Conservation (phyloP, 768 basidiomycete species). For the Tylopilus balloui region DNA sequence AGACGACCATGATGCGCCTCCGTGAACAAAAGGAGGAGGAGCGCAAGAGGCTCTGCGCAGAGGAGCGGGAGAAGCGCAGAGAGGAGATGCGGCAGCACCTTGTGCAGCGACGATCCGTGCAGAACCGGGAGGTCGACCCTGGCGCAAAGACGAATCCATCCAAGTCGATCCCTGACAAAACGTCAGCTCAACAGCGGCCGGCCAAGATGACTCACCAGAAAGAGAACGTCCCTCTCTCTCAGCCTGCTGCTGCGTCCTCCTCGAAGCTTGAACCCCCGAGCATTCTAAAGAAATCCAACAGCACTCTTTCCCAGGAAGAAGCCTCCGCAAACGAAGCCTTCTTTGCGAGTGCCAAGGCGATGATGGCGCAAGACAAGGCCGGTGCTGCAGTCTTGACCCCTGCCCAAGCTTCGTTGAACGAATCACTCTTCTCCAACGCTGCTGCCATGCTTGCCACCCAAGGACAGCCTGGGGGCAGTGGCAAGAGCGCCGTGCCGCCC, state of each 20-base stretch:
- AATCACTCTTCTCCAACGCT: slow-evolving; percentile 23
- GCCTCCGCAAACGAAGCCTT: slow-evolving; percentile 22
- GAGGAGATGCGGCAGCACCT: slow-evolving; percentile 19
- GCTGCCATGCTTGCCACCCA: slow-evolving; percentile 13
- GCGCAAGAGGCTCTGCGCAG: slow-evolving; percentile 28
- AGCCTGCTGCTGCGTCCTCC: slow-evolving; percentile 2
- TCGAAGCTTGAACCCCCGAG: slow-evolving; percentile 22
- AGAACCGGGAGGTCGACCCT: slow-evolving; percentile 16
- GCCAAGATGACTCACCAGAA: slow-evolving; percentile 24
- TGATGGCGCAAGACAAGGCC: slow-evolving; percentile 16
- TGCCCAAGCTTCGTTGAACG: slow-evolving; percentile 23
- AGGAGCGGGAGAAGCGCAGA: slow-evolving; percentile 27
- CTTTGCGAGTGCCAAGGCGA: slow-evolving; percentile 25
- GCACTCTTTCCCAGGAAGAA: slow-evolving; percentile 24
- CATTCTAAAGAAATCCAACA: slow-evolving; percentile 25
- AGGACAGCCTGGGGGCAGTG: slow-evolving; percentile 2
- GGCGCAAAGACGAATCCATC: slow-evolving; percentile 12
- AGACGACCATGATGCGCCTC: slow-evolving; percentile 30
- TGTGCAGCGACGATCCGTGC: slow-evolving; percentile 18
- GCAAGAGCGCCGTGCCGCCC: slow-evolving; percentile 12
- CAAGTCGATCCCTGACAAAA: slow-evolving; percentile 13
- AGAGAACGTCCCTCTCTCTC: slow-evolving; percentile 21
- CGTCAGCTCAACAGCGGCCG: slow-evolving; percentile 11
- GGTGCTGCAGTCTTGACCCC: slow-evolving; percentile 8
- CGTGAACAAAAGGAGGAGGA: slow-evolving; percentile 32